These are phyloP conservation scores for Eucalyptus erythrocorys DNA, from an alignment of 345 rosid species.

Conservation along the genomic window DNA sequence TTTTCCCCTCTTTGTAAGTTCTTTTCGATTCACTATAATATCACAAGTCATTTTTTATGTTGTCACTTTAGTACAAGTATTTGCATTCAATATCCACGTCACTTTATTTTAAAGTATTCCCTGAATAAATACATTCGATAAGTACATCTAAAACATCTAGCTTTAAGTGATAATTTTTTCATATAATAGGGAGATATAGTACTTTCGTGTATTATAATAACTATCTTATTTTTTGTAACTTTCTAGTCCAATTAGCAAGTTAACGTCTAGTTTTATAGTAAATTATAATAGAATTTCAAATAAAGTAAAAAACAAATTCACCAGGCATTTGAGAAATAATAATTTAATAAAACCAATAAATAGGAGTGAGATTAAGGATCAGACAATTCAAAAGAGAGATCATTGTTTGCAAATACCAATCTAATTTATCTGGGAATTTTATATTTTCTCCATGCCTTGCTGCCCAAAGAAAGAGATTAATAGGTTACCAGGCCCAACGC, in stretches of 20 bases:
- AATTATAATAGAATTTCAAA: background rate
- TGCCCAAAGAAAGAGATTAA: background rate
- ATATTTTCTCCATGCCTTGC: background rate
- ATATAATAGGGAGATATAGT: too few species aligned
- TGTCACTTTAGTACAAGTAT: too few species aligned
- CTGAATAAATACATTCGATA: background rate
- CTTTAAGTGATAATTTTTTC: too few species aligned
- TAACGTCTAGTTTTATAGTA: background rate
- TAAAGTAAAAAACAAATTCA: background rate
- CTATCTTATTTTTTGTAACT: background rate
- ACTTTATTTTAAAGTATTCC: background rate
- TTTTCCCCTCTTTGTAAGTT: too few species aligned
- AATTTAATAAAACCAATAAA: too few species aligned
- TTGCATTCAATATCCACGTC: background rate
- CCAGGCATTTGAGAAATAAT: background rate
- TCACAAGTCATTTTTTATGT: too few species aligned
- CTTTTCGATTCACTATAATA: too few species aligned
- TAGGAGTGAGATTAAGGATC: background rate
- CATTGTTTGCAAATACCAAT: background rate
- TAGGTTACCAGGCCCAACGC: background rate
- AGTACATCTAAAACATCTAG: too few species aligned
- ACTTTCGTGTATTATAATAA: background rate
- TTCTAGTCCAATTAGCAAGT: background rate
- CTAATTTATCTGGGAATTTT: background rate
- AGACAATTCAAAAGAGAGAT: too few species aligned